A percentile compares a stretch with the other conserved stretches of the same genome.
phyloP scores from a whole-genome alignment of 2,329 filamentous ascomycete species.

The Davidsoniella virescens region DNA sequence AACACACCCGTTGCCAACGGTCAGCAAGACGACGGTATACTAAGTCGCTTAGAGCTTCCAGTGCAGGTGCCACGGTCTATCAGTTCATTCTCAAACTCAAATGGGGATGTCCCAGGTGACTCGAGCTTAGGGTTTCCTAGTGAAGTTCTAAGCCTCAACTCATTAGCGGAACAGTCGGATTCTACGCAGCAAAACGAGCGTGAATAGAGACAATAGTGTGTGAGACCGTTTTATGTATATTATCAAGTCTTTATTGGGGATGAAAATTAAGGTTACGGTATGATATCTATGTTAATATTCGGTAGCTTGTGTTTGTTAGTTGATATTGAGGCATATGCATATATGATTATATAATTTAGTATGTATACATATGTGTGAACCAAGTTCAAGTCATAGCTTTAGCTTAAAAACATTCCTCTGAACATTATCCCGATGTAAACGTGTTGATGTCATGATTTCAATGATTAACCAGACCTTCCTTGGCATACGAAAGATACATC shows the following conservation, averaged over 20 bases:
- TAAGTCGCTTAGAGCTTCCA: constrained; percentile 5
- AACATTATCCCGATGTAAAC: too few relatives aligned
- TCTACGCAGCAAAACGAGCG: not conserved
- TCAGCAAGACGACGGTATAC: constrained; percentile 19
- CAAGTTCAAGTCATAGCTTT: too few relatives aligned
- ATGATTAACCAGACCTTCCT: too few relatives aligned
- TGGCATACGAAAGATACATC: too few relatives aligned
- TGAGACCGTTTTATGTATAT: not conserved
- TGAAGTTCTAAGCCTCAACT: constrained; percentile 7
- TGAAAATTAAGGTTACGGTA: too few relatives aligned
- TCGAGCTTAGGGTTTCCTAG: constrained; percentile 17
- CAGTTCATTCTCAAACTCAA: constrained; percentile 7
- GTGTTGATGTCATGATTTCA: too few relatives aligned
- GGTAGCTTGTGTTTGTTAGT: too few relatives aligned
- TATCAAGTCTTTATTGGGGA: not conserved
- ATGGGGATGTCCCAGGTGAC: constrained; percentile 16
- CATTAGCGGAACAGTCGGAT: constrained; percentile 2
- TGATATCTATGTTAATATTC: too few relatives aligned
- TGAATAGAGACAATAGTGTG: not conserved
- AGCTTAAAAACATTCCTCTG: too few relatives aligned
- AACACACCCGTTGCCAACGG: constrained; percentile 22
- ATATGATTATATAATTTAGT: too few relatives aligned
- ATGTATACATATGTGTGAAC: too few relatives aligned
- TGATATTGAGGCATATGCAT: too few relatives aligned
- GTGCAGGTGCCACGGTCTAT: constrained; percentile 2